A percentile compares a stretch with the other conserved stretches of the same genome.
These are phyloP conservation scores for Piromyces sp. DNA, from an alignment of 192 early-diverging fungal species.

Conservation along the genomic window DNA sequence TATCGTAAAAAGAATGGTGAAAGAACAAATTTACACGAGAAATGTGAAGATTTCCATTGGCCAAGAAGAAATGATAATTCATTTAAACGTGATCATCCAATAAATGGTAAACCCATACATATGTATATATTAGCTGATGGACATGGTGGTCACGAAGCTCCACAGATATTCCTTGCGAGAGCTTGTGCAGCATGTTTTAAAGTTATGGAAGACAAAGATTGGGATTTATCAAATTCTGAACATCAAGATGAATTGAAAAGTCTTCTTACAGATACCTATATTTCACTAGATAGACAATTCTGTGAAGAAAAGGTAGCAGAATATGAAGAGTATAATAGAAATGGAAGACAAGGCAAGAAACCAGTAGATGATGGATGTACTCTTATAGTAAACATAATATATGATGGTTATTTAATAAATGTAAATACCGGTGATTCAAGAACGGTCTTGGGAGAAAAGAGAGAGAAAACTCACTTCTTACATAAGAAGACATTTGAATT, in stretches of 20 bases:
- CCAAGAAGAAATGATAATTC: background rate
- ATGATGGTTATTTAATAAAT: conserved; percentile 25
- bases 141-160: conserved; percentile 31
- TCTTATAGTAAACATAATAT: conserved; percentile 25
- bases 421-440: conserved; percentile 23
- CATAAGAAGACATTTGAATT: conserved; percentile 10
- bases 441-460: background rate
- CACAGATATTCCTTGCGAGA: conserved; percentile 25
- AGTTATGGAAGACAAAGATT: conserved; percentile 3
- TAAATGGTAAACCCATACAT: background rate
- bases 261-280: conserved; percentile 13
- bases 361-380: conserved; percentile 28
- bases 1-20: background rate
- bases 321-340: conserved; percentile 26
- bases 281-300: conserved; percentile 27
- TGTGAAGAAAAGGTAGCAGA: conserved; percentile 20
- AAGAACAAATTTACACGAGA: background rate
- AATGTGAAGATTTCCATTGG: background rate
- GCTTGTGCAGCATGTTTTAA: conserved; percentile 10
- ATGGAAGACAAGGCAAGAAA: conserved; percentile 1
- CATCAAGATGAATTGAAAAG: conserved; percentile 12
- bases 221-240: conserved; percentile 17
- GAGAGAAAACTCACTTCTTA: background rate
- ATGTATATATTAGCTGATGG: conserved; percentile 39
- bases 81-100: background rate